phyloP scores from a whole-genome alignment of 768 basidiomycete genomes.

The Paxillus ammoniavirescens region DNA sequence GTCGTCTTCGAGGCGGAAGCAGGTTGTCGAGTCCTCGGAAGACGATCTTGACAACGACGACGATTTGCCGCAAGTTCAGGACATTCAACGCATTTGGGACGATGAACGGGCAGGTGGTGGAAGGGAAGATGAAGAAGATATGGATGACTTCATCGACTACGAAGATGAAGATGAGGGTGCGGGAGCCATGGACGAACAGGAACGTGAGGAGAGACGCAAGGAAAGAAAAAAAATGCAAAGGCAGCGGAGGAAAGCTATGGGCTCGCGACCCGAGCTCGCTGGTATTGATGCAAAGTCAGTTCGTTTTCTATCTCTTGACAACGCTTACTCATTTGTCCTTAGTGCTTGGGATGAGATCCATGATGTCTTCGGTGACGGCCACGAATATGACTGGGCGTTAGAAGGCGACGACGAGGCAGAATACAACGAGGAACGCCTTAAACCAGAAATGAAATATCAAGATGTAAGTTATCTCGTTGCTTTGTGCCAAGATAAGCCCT shows the following conservation, averaged over 20 bases:
- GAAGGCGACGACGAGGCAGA: conserved; percentile 68
- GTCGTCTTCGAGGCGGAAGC: conserved; percentile 58
- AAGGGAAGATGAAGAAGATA: conserved; percentile 57
- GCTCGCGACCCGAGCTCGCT: conserved; percentile 66
- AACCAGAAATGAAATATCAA: conserved; percentile 78
- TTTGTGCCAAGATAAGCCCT: neutral
- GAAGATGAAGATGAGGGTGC: conserved; percentile 80
- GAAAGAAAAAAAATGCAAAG: conserved; percentile 62
- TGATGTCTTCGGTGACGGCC: conserved; percentile 95
- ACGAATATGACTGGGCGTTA: conserved; percentile 95
- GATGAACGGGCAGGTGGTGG: conserved; percentile 56
- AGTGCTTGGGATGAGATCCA: conserved; percentile 96
- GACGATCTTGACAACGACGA: conserved; percentile 67
- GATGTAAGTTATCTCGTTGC: conserved; percentile 52
- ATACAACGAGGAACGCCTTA: conserved; percentile 51
- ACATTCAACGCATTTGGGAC: conserved; percentile 74
- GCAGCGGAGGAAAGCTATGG: conserved; percentile 62
- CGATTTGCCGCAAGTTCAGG: conserved; percentile 49
- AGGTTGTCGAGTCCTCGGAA: conserved; percentile 69
- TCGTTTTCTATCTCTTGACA: neutral
- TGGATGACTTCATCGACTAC: conserved; percentile 77
- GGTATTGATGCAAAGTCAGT: conserved; percentile 85
- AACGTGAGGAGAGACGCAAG: conserved; percentile 70
- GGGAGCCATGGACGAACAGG: conserved; percentile 73
- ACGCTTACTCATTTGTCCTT: conserved; percentile 14